A percentile compares a stretch with the other conserved stretches of the same genome.
phyloP scores from a whole-genome alignment of 2,329 filamentous ascomycete genomes.

The Leptographium wingfieldii region DNA sequence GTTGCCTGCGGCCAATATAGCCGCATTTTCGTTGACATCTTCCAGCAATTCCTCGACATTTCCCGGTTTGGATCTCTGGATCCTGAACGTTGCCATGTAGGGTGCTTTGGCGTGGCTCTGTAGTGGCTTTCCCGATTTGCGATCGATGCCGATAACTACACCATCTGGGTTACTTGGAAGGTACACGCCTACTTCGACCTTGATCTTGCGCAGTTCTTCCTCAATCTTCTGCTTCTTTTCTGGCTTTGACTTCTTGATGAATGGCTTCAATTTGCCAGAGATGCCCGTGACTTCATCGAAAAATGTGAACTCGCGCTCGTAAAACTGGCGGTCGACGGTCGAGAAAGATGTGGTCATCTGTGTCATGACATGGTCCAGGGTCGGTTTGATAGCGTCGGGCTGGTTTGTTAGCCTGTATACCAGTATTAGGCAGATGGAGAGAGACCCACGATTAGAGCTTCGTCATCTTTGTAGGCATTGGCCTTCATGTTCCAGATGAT shows the following conservation, averaged over 20 bases:
- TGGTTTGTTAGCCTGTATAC: conserved; percentile 21
- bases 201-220: conserved; percentile 92
- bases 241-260: conserved; percentile 81
- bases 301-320: conserved; percentile 92
- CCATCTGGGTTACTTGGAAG: conserved; percentile 94
- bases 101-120: conserved; percentile 98
- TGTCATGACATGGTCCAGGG: conserved; percentile 77
- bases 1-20: neutral
- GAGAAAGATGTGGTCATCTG: conserved; percentile 77
- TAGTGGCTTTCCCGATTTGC: conserved; percentile 92
- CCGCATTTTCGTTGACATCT: conserved; percentile 19
- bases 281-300: conserved; percentile 94
- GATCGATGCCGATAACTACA: conserved; percentile 92
- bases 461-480: conserved; percentile 95
- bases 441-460: conserved; percentile 60
- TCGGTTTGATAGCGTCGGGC: conserved; percentile 88
- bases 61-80: conserved; percentile 60
- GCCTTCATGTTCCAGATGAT: conserved; percentile 99
- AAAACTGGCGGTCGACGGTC: conserved; percentile 67
- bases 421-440: conserved; percentile 1
- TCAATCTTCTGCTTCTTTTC: conserved; percentile 99
- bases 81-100: conserved; percentile 98
- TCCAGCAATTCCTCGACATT: neutral
- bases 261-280: conserved; percentile 88
- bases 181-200: conserved; percentile 94